Percentiles rank a stretch among this genome's conserved stretches.
Evolutionary conservation across 78 protist genomes (phyloP).

Genomic region (Dictyostelium capitatum): DNA sequence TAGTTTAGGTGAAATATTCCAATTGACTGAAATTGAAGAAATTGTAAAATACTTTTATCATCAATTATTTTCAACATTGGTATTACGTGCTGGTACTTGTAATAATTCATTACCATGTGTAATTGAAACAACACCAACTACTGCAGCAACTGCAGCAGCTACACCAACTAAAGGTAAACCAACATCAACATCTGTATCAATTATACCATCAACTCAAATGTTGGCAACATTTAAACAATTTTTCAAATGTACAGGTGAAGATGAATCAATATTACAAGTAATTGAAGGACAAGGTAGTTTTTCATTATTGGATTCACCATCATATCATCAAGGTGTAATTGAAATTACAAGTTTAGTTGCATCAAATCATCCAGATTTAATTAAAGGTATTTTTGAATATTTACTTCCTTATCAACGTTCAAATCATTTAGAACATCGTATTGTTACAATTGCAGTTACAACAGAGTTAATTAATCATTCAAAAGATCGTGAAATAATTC

Average conservation of each 20-base stretch:
- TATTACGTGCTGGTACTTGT: constrained; percentile 72
- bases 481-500: constrained; percentile 47
- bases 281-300: constrained; percentile 59
- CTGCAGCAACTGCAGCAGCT: constrained; percentile 14
- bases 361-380: constrained; percentile 64
- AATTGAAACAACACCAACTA: constrained; percentile 18
- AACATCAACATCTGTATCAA: background rate
- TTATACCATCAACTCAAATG: constrained; percentile 62
- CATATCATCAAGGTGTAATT: constrained; percentile 17
- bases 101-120: constrained; percentile 43
- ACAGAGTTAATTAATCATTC: constrained; percentile 72
- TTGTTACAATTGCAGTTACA: constrained; percentile 47
- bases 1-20: constrained; percentile 82
- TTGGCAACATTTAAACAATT: constrained; percentile 73
- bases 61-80: constrained; percentile 46
- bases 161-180: constrained; percentile 28
- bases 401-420: constrained; percentile 62
- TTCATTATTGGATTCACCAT: constrained; percentile 17
- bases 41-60: constrained; percentile 33
- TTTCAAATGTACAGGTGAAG: constrained; percentile 62
- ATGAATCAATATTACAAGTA: background rate
- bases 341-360: constrained; percentile 28
- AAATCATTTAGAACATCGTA: constrained; percentile 62
- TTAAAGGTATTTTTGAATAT: constrained; percentile 36
- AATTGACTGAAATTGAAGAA: constrained; percentile 51